Percentiles rank a stretch among this genome's conserved stretches.
Conservation (phyloP, 495 filamentous ascomycete species). For the Glarea lozoyensis region DNA sequence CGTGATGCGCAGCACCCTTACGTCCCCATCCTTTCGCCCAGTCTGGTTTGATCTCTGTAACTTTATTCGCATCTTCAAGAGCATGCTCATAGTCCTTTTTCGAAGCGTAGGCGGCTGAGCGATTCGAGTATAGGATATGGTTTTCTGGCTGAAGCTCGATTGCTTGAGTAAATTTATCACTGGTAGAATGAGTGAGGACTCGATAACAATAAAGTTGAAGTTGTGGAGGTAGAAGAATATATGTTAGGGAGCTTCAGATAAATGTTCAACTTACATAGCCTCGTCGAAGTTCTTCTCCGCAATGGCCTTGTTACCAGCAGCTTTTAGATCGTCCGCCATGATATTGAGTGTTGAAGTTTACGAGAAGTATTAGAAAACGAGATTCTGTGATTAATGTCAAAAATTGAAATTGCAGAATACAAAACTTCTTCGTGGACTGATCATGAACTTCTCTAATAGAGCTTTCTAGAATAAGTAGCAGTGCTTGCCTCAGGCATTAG, state of each 20-base stretch:
- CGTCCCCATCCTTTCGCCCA: constrained; percentile 95
- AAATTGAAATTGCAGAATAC: constrained; percentile 2
- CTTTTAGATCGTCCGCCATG: constrained; percentile 65
- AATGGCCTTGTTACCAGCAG: constrained; percentile 96
- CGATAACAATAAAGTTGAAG: too few relatives aligned
- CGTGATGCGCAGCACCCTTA: constrained; percentile 86
- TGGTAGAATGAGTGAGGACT: constrained; percentile 34
- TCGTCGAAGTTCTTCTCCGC: constrained; percentile 91
- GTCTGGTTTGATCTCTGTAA: constrained; percentile 87
- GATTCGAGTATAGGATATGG: constrained; percentile 96
- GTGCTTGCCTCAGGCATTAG: too few relatives aligned
- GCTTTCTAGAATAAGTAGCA: too few relatives aligned
- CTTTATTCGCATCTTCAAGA: constrained; percentile 84
- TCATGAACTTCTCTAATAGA: too few relatives aligned
- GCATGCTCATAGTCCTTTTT: constrained; percentile 79
- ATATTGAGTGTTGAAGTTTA: neutral
- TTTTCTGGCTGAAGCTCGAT: constrained; percentile 82
- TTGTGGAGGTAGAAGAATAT: too few relatives aligned
- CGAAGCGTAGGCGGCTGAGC: constrained; percentile 91
- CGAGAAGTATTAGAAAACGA: neutral
- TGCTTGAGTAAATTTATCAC: constrained; percentile 88
- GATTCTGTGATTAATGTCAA: neutral
- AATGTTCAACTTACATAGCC: constrained; percentile 75
- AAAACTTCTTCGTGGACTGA: too few relatives aligned
- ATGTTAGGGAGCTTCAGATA: too few relatives aligned